Percentiles rank a stretch among this genome's conserved stretches.
Conservation (phyloP, 768 basidiomycete species). For the Cyclocybe cylindracea region DNA sequence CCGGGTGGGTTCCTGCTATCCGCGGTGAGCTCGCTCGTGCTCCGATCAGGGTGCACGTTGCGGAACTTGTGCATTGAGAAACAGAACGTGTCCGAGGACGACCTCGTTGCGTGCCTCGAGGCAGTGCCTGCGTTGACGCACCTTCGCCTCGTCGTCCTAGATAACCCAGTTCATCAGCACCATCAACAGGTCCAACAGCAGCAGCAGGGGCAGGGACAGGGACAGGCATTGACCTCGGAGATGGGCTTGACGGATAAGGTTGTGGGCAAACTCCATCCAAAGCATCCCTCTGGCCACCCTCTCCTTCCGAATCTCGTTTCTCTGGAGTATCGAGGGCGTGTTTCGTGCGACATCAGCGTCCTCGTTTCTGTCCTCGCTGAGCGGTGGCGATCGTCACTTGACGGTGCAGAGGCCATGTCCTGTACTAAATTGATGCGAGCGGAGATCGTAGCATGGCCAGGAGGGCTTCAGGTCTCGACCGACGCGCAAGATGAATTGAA, state of each 20-base stretch:
- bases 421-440: neutral
- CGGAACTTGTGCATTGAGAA: constrained; percentile 14
- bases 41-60: constrained; percentile 15
- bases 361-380: neutral
- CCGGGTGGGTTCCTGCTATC: constrained; percentile 11
- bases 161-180: neutral
- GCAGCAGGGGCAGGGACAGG: too few relatives aligned
- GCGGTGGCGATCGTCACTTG: neutral
- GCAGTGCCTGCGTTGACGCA: constrained; percentile 12
- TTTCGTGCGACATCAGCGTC: constrained; percentile 1
- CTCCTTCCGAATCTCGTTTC: constrained; percentile 11
- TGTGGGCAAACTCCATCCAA: constrained; percentile 7
- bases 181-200: neutral
- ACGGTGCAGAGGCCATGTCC: neutral
- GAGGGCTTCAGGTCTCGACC: neutral
- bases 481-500: neutral
- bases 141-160: constrained; percentile 6
- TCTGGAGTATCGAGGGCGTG: constrained; percentile 12
- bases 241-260: constrained; percentile 11
- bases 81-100: constrained; percentile 8
- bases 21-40: constrained; percentile 12
- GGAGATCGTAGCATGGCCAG: neutral
- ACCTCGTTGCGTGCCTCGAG: constrained; percentile 16
- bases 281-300: neutral
- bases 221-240: too few relatives aligned